Evolutionary conservation across 805 yeast species (phyloP), one percentile per base, ranked within the genome.

Genomic region (Candida ovalis): DNA sequence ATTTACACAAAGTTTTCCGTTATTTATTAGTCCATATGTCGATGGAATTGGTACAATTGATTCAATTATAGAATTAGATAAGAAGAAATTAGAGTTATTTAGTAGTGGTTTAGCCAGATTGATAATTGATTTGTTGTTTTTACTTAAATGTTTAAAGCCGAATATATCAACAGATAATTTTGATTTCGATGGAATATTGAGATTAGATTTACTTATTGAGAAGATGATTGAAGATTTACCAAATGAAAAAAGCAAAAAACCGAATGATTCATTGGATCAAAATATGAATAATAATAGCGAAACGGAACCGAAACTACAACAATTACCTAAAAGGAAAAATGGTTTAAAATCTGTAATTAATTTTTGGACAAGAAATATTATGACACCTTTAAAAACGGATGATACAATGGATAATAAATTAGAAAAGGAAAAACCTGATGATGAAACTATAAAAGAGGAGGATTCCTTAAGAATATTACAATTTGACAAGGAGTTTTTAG

Each of bases 61-160:
- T 18, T 35, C 53, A 30, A 36, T 62, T 6, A 18, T 49, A 2
- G 63, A 60, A 23, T 37, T 58, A 23, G 48, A 51, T 7, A 54
- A 52, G 22, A 38, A 36, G 9, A 57, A 59, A 41, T 42, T 63
- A 40, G 48, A 35, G 9, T 21, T 43, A 9, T 48, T 61, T 15
- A 42, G 60, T 37, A 38, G 43, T 7, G 58, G 56, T 10, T 35
- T 63, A 18, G 54, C 61, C 2, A 44, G 62, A 38, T 35, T 62
- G 27, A 33, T 60, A 2, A 28, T 59, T 9, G 50, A 63, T 43
- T 15, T 63, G 5, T 35, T 57, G 28, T 40, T 27, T 3, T 13
- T 63, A 10, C 13, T 55, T 3, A 23, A 43, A 13, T 30, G 27
- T 3, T 15, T 51, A 3, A 45, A 45, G 19, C 36, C 40, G 4